These are phyloP conservation scores for Pyracantha coccinea DNA, from an alignment of 331 rosid genomes.

Conservation along the genomic window DNA sequence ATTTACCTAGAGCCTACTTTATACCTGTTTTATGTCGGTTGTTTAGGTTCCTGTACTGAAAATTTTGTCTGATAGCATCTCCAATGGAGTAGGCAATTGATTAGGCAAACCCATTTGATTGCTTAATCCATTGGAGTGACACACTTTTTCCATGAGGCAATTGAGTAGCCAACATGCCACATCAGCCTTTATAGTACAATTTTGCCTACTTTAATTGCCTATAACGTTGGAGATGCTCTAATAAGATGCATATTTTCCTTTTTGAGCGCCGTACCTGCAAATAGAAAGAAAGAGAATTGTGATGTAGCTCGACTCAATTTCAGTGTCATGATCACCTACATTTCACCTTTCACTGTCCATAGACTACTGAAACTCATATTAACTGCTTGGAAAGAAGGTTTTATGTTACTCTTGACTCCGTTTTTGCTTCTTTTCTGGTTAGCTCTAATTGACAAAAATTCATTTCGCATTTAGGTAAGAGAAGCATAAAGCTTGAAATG, in stretches of 20 bases:
- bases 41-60: too few relatives aligned
- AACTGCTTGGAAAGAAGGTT: slow-evolving; percentile 1
- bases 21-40: too few relatives aligned
- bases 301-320: background rate
- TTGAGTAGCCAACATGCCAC: too few relatives aligned
- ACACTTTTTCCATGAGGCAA: too few relatives aligned
- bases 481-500: slow-evolving; percentile 54
- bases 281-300: background rate
- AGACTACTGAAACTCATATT: background rate
- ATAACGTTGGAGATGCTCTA: too few relatives aligned
- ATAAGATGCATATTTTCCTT: background rate
- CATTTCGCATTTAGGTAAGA: slow-evolving; percentile 40
- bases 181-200: too few relatives aligned
- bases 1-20: too few relatives aligned
- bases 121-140: too few relatives aligned
- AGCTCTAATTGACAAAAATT: slow-evolving; percentile 1
- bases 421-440: slow-evolving; percentile 11
- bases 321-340: background rate
- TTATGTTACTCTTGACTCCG: background rate
- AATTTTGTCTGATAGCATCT: too few relatives aligned
- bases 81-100: too few relatives aligned
- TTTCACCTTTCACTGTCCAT: background rate
- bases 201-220: too few relatives aligned
- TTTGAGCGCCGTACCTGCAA: background rate
- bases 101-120: too few relatives aligned